Evolutionary conservation across 2,329 filamentous ascomycete genomes (phyloP).

Genomic region (Spiromastix sp.): DNA sequence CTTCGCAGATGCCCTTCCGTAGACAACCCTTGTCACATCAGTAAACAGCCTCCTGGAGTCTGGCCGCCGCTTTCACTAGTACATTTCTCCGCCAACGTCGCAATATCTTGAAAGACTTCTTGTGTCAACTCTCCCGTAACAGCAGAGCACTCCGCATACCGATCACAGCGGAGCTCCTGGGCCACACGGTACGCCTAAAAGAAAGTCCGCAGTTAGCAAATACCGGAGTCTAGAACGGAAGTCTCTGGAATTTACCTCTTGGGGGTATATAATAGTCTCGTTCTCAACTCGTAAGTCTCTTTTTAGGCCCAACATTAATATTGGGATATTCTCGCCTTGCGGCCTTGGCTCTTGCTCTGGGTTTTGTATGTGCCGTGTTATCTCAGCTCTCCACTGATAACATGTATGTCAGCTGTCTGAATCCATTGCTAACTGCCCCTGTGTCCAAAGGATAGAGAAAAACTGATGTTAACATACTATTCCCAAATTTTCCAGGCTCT

Average conservation of each 20-base stretch:
- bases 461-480: slow-evolving; percentile 19
- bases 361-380: slow-evolving; percentile 40
- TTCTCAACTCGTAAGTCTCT: slow-evolving; percentile 43
- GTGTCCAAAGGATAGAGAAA: too few species aligned
- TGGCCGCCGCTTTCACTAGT: slow-evolving; percentile 38
- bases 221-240: too few species aligned
- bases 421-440: too few species aligned
- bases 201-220: background rate
- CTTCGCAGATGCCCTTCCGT: too few species aligned
- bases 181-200: slow-evolving; percentile 39
- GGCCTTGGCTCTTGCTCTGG: slow-evolving; percentile 7
- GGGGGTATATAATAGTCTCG: slow-evolving; percentile 32
- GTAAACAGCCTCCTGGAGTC: slow-evolving; percentile 31
- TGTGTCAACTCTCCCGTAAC: slow-evolving; percentile 49
- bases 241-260: slow-evolving; percentile 31
- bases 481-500: slow-evolving; percentile 39
- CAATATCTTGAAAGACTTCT: slow-evolving; percentile 52
- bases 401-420: slow-evolving; percentile 2
- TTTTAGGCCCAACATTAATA: slow-evolving; percentile 51
- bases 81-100: slow-evolving; percentile 38
- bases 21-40: slow-evolving; percentile 35
- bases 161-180: slow-evolving; percentile 50
- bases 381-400: slow-evolving; percentile 36
- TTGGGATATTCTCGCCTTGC: slow-evolving; percentile 37
- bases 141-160: slow-evolving; percentile 54